Conservation (phyloP, 2,329 filamentous ascomycete species). For the Colletotrichum orbiculare region DNA sequence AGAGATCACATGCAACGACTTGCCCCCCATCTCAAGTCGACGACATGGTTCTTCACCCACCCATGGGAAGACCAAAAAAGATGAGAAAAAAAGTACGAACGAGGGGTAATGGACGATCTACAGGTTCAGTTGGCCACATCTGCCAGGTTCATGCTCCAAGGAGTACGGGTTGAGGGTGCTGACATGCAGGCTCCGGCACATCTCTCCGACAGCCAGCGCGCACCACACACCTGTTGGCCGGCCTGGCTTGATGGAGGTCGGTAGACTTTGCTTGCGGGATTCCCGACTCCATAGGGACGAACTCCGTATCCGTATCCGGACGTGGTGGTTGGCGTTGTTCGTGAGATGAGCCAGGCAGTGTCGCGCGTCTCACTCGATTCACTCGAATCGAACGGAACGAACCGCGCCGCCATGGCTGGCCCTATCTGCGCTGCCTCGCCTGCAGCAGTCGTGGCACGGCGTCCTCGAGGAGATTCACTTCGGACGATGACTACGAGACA, state of each 20-base stretch:
- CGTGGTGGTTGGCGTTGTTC: background rate
- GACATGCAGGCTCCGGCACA: too few species aligned
- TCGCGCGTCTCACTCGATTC: too few species aligned
- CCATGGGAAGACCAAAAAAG: background rate
- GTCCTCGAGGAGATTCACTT: background rate
- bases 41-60: background rate
- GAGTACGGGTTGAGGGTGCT: background rate
- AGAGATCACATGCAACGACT: slow-evolving; percentile 3
- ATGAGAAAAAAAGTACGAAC: background rate
- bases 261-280: slow-evolving; percentile 9
- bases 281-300: slow-evolving; percentile 25
- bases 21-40: slow-evolving; percentile 8
- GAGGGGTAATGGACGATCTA: background rate
- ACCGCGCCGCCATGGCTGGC: too few species aligned
- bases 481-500: slow-evolving; percentile 10
- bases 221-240: too few species aligned
- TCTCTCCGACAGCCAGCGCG: too few species aligned
- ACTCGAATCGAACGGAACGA: too few species aligned
- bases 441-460: too few species aligned
- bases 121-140: background rate
- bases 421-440: too few species aligned
- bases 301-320: slow-evolving; percentile 34
- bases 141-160: background rate
- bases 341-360: background rate
- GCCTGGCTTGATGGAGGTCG: slow-evolving; percentile 4